Percentiles rank a stretch among this genome's conserved stretches.
These are phyloP conservation scores for Gossypium thurberi DNA, from an alignment of 345 rosid genomes.

Conservation along the genomic window DNA sequence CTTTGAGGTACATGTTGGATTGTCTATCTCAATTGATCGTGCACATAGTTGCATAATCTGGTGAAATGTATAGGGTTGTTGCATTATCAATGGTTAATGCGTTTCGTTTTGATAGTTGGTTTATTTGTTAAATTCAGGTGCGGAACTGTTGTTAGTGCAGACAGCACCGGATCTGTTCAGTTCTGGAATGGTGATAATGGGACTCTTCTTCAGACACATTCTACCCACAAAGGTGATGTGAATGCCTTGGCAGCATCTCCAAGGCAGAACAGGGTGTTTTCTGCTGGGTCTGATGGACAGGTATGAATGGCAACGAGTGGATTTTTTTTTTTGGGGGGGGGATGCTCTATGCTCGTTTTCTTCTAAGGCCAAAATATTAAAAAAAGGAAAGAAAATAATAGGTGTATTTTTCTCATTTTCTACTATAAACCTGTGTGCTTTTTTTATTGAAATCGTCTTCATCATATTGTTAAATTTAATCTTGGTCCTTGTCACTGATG, in stretches of 20 bases:
- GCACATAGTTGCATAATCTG: background rate
- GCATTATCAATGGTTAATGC: background rate
- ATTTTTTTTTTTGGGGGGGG: background rate
- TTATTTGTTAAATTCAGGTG: slow-evolving; percentile 37
- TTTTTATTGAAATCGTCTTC: background rate
- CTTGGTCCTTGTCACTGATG: slow-evolving; percentile 2
- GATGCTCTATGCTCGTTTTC: background rate
- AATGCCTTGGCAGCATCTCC: slow-evolving; percentile 81
- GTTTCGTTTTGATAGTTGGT: slow-evolving; percentile 15
- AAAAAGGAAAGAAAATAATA: background rate
- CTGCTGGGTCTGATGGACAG: slow-evolving; percentile 97
- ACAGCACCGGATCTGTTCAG: slow-evolving; percentile 85
- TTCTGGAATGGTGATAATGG: slow-evolving; percentile 90
- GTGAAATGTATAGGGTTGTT: background rate
- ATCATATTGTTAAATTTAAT: background rate
- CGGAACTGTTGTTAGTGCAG: slow-evolving; percentile 85
- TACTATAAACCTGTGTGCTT: background rate
- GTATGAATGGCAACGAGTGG: slow-evolving; percentile 20
- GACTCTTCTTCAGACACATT: slow-evolving; percentile 72
- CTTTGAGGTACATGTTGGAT: slow-evolving; percentile 48
- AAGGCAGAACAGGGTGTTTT: slow-evolving; percentile 77
- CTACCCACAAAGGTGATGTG: slow-evolving; percentile 83
- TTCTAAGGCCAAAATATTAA: background rate
- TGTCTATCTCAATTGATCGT: background rate
- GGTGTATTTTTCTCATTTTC: background rate